Evolutionary conservation across 305 asterid genomes (phyloP).

Genomic region (Coffea humblotiana): DNA sequence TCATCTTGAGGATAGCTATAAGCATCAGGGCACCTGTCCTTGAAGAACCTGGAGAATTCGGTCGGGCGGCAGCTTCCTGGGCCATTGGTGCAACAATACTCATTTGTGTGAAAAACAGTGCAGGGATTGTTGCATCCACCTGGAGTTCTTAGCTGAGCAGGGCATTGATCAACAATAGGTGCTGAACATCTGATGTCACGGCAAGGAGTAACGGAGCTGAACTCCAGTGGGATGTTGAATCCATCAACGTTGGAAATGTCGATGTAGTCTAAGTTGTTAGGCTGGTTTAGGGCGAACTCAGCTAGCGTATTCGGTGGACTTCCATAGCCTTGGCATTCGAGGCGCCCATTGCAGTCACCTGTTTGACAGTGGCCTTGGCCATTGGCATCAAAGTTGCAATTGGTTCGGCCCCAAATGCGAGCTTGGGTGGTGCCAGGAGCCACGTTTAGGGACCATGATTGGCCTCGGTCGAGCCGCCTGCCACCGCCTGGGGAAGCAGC

Average conservation of each 20-base stretch:
- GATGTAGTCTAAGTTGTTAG: background rate
- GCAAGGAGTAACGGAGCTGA: constrained; percentile 30
- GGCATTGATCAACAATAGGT: constrained; percentile 37
- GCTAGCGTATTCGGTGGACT: constrained; percentile 32
- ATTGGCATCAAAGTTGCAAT: constrained; percentile 27
- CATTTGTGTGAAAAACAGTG: constrained; percentile 30
- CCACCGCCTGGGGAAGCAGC: constrained; percentile 42
- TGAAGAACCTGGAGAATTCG: constrained; percentile 31
- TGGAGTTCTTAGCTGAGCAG: constrained; percentile 25
- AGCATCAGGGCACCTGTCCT: constrained; percentile 46
- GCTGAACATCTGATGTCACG: constrained; percentile 24
- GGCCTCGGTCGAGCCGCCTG: constrained; percentile 23
- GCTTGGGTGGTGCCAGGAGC: constrained; percentile 27
- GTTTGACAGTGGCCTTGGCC: constrained; percentile 35
- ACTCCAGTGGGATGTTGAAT: constrained; percentile 33
- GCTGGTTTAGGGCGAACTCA: constrained; percentile 25
- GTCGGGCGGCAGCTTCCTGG: constrained; percentile 32
- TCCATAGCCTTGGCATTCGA: constrained; percentile 27
- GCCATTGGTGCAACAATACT: constrained; percentile 40
- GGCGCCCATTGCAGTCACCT: constrained; percentile 34
- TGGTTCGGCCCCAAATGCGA: constrained; percentile 42
- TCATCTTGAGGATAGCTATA: constrained; percentile 49
- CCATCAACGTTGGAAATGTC: constrained; percentile 36
- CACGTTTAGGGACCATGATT: constrained; percentile 24
- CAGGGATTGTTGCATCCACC: constrained; percentile 55